A percentile compares a stretch with the other conserved stretches of the same genome.
Evolutionary conservation across 2,329 filamentous ascomycete species (phyloP).

Genomic region (Penicillium nordicum): DNA sequence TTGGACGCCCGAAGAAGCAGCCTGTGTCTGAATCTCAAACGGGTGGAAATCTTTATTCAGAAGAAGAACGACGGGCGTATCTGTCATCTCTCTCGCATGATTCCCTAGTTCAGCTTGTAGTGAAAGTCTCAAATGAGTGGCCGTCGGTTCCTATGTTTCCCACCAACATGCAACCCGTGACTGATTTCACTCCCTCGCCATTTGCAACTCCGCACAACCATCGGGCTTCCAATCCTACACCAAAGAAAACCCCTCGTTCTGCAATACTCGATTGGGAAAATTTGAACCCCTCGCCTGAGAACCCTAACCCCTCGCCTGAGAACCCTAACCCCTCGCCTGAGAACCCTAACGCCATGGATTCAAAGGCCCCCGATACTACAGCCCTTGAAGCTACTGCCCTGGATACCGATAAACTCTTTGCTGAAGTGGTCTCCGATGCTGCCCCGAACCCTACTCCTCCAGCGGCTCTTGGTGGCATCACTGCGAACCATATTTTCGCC

Average conservation of each 20-base stretch:
- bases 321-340: background rate
- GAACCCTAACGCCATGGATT: background rate
- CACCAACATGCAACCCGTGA: conserved; percentile 30
- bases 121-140: conserved; percentile 59
- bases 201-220: background rate
- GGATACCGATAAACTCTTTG: background rate
- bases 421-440: background rate
- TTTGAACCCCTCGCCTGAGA: background rate
- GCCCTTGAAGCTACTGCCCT: background rate
- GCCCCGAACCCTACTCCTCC: background rate
- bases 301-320: background rate
- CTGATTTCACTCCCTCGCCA: background rate
- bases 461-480: background rate
- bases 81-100: conserved; percentile 59
- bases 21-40: conserved; percentile 14
- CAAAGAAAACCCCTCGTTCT: background rate
- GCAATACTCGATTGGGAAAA: background rate
- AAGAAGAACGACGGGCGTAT: conserved; percentile 58
- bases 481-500: background rate
- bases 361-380: background rate
- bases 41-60: conserved; percentile 28
- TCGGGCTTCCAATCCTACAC: background rate
- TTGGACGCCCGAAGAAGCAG: background rate
- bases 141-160: conserved; percentile 66
- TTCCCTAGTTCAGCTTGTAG: conserved; percentile 62